Evolutionary conservation across 2,329 filamentous ascomycete genomes (phyloP).

Genomic region (Teratosphaeria nubilosa): DNA sequence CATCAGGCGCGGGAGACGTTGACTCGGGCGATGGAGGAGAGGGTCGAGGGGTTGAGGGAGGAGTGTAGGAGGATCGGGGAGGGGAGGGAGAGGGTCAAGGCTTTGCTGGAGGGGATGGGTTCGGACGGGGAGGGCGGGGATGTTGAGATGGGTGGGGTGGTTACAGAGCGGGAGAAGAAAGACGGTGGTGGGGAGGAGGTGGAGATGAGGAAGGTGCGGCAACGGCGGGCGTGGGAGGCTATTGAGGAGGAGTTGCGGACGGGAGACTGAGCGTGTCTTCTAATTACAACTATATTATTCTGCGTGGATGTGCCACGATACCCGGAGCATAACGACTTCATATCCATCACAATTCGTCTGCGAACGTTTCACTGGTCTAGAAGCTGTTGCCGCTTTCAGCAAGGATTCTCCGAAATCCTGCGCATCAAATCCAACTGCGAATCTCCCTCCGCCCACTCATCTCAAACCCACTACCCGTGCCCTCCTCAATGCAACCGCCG

Average conservation of each 20-base stretch:
- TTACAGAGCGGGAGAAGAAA: too few species aligned
- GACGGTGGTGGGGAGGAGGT: not conserved
- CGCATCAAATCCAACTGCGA: too few species aligned
- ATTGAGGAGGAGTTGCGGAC: constrained; percentile 27
- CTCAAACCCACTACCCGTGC: too few species aligned
- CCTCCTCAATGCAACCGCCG: not conserved
- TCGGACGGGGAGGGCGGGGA: constrained; percentile 22
- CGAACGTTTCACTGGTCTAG: too few species aligned
- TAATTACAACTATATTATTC: too few species aligned
- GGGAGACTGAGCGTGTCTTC: not conserved
- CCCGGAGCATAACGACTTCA: too few species aligned
- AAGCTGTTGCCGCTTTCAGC: too few species aligned
- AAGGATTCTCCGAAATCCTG: too few species aligned
- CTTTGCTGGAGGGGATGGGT: constrained; percentile 57
- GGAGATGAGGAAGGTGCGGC: constrained; percentile 12
- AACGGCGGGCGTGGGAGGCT: constrained; percentile 27
- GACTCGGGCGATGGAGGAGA: constrained; percentile 78
- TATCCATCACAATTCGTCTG: too few species aligned
- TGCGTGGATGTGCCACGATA: too few species aligned
- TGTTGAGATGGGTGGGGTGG: not conserved
- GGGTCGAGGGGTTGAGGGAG: constrained; percentile 59
- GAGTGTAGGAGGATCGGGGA: constrained; percentile 62
- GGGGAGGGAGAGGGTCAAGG: constrained; percentile 61
- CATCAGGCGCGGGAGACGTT: constrained; percentile 85
- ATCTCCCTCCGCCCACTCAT: too few species aligned